Evolutionary conservation across 2,329 filamentous ascomycete genomes (phyloP), one percentile per base, ranked within the genome.

Genomic region (Cladosporium sp.): DNA sequence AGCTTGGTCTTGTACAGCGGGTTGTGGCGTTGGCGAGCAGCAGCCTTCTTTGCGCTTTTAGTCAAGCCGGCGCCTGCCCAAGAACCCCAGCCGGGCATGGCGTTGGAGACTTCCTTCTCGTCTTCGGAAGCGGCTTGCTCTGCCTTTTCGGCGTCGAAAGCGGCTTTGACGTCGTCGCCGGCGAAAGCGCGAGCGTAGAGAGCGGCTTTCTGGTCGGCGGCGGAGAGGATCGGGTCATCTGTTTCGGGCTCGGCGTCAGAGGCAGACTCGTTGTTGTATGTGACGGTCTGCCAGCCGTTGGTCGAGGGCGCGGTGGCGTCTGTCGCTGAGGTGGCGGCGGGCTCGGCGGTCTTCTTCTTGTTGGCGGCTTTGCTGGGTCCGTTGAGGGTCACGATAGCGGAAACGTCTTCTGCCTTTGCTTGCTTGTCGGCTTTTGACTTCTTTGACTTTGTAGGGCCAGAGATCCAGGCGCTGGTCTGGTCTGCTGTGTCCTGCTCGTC

Each of bases 71-170:
- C 88, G 68, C 95, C 95, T 5, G 91, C 86, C 95, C 95, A 97
- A 74, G 85, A 89, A 70, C 95, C 95, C 95, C 95, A 99, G 55
- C 95, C 95, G 0, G 93, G 93, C 6, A 99, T 84, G n/a, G 91
- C 91, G 70, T 90, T 90, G 76, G 94, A 92, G 34, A 93, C 80
- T 65, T 92, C 82, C 78, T 95, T 90, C 75, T 96, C 91, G 71
- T 91, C 92, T 77, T 97, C 93, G 21, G 92, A 91, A 34, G 87
- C 85, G 21, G 88, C 86, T 1, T 86, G 82, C 59, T 87, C 86
- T 18, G 84, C 85, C 80, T 98, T 98, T 75, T 98, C 93, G 44
- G 84, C 84, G 66, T 87, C 86, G 75, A 98, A 99, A 47, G 93
- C 89, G 55, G 86, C 87, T 10, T 90, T 88, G 1, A 96, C 92